These are phyloP conservation scores for Thraustochytrium striatum DNA, from an alignment of 352 stramenopile species.

Conservation along the genomic window DNA sequence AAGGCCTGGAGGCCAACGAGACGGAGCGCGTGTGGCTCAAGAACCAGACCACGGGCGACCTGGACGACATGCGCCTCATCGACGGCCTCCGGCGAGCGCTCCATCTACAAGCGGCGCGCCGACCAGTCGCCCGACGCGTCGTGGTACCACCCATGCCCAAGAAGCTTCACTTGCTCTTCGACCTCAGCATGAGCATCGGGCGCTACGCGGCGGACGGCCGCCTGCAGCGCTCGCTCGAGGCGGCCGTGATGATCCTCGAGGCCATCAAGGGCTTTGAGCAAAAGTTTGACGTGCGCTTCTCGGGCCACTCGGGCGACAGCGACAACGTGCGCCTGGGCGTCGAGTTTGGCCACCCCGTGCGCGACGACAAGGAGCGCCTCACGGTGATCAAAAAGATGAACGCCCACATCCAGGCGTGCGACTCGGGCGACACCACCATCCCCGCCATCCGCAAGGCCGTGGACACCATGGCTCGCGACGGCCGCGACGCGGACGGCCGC, in stretches of 20 bases:
- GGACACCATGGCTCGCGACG: conserved; percentile 62
- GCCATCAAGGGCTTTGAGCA: conserved; percentile 77
- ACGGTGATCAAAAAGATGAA: conserved; percentile 85
- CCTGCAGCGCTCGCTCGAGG: conserved; percentile 84
- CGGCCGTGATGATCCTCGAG: conserved; percentile 92
- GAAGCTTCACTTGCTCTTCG: conserved; percentile 83
- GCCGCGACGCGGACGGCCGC: conserved; percentile 50
- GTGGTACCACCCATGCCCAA: no score
- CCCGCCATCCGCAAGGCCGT: conserved; percentile 79
- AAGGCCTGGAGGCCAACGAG: conserved; percentile 61
- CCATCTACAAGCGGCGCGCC: conserved; percentile 58
- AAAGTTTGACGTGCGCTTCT: conserved; percentile 82
- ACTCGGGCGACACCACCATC: conserved; percentile 86
- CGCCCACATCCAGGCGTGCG: conserved; percentile 88
- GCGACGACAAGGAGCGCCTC: conserved; percentile 78
- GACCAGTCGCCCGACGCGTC: no score
- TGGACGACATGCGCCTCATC: conserved; percentile 90
- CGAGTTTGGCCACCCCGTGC: conserved; percentile 70
- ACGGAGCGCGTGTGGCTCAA: conserved; percentile 86
- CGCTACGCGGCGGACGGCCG: conserved; percentile 86
- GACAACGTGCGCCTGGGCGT: conserved; percentile 73
- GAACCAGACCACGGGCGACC: conserved; percentile 82
- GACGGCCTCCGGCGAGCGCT: conserved; percentile 81
- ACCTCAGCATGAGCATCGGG: conserved; percentile 83
- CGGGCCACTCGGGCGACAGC: conserved; percentile 53